phyloP scores from a whole-genome alignment of 192 early-diverging fungal genomes.

The Mortierella hygrophila region DNA sequence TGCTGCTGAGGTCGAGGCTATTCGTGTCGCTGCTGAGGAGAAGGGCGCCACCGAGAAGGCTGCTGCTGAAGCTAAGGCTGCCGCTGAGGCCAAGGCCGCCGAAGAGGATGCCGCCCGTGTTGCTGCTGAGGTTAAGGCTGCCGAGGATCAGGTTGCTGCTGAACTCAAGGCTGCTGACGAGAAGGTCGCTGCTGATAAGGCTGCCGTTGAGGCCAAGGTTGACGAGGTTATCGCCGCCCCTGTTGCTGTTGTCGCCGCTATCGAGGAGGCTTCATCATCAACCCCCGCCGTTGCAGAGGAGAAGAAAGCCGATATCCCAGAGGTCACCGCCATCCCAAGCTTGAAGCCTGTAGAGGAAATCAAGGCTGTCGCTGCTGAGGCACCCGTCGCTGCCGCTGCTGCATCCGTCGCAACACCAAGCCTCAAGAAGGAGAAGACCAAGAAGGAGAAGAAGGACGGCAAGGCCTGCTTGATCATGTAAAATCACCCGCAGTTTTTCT shows the following conservation, averaged over 20 bases:
- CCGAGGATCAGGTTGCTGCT: constrained; percentile 7
- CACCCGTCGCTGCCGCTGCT: not conserved
- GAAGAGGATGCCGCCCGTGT: constrained; percentile 14
- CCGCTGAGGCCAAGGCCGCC: constrained; percentile 19
- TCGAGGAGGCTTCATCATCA: constrained; percentile 21
- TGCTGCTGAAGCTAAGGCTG: constrained; percentile 8
- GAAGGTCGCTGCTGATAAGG: constrained; percentile 17
- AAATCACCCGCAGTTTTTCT: not conserved
- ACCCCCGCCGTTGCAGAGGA: constrained; percentile 20
- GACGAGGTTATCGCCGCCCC: not conserved
- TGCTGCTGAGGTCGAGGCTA: constrained; percentile 15
- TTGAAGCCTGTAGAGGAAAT: constrained; percentile 40
- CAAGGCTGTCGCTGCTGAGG: constrained; percentile 24
- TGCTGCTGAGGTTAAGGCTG: constrained; percentile 26
- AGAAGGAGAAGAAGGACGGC: constrained; percentile 50
- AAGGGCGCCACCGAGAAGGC: constrained; percentile 9
- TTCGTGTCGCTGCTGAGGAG: constrained; percentile 14
- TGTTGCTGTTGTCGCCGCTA: constrained; percentile 16
- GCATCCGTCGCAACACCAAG: not conserved
- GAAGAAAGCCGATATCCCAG: constrained; percentile 30
- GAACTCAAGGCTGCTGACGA: constrained; percentile 28
- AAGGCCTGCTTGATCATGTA: constrained; percentile 55
- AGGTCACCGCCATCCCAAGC: constrained; percentile 42
- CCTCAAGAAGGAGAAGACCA: constrained; percentile 48
- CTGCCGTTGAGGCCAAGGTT: constrained; percentile 2